Base-by-base conservation (phyloP, 164 flowering plant genomes). In the Magnolia kwangsiensis region DNA sequence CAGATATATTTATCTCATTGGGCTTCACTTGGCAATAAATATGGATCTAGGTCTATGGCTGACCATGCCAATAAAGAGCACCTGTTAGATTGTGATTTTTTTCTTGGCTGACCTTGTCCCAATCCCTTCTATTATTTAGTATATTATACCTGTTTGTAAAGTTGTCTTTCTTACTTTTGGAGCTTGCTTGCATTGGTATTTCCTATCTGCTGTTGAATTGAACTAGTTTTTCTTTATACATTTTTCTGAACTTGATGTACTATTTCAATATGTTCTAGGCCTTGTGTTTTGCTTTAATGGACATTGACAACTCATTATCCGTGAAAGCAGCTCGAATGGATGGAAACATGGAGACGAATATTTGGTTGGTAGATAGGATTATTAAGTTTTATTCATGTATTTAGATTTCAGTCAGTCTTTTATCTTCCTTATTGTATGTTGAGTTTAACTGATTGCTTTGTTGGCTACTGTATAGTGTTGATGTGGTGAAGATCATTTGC, bases 401-500 rank as follows among this genome's bases (percentile, higher is more conserved):
- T 51, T 45, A 51, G 49, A 31, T 81, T 75, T 75, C 73, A 19
- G 58, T 29, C 19, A 55, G 61, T 16, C 13, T 16, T 55, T 55
- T 55, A 55, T 55, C 61, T 55, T 55, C 61, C 61, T 55, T 16
- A 55, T 16, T 16, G 61, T 16, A 55, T 55, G 61, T 55, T 55
- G 8, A 16, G 11, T 11, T 37, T 50, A 63, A 29, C 29, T 72
- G 50, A 8, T 68, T 24, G n/a, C 45, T 19, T 72, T 59, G 51
- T 78, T 69, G 64, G 8, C 37, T 71, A 20, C 27, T 19, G 66
- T 81, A 83, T 78, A 94, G 96, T 86, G 80, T 90, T 70, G 82
- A 91, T 80, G 75, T 87, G 61, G 92, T 88, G 74, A 93, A 89
- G 83, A 85, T 92, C 67, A 80, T 96, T 64, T 91, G 96, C 86